Conservation (phyloP, 225 moss, liverwort and hornwort species). For the Polytrichum formosum region DNA sequence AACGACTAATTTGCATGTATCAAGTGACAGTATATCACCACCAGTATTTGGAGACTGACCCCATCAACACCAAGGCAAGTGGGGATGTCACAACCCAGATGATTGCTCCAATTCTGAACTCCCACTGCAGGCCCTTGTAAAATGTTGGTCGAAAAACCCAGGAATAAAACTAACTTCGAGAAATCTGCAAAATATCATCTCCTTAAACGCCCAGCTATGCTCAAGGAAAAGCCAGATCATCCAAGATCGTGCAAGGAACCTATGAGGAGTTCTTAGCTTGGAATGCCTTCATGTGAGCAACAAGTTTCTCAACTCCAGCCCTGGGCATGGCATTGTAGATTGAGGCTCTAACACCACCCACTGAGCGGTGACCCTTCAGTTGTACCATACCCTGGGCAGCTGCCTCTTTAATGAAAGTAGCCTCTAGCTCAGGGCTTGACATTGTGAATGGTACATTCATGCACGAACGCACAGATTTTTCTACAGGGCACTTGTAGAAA, state of each 20-base stretch:
- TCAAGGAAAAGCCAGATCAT: too few species aligned
- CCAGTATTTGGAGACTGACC: too few species aligned
- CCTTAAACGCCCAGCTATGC: too few species aligned
- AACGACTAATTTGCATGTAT: too few species aligned
- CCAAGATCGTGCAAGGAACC: not conserved
- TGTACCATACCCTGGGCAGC: slow-evolving; percentile 78
- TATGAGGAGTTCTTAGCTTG: slow-evolving; percentile 71
- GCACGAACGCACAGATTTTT: slow-evolving; percentile 82
- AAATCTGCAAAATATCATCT: too few species aligned
- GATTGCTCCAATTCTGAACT: too few species aligned
- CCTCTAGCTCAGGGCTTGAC: slow-evolving; percentile 77
- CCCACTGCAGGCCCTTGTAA: too few species aligned
- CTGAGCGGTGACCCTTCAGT: slow-evolving; percentile 97
- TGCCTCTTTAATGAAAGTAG: slow-evolving; percentile 89
- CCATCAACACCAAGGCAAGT: too few species aligned
- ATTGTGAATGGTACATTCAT: slow-evolving; percentile 99
- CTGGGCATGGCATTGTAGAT: slow-evolving; percentile 99
- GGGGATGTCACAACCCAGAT: too few species aligned
- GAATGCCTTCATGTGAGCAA: slow-evolving; percentile 85
- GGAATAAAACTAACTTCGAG: too few species aligned
- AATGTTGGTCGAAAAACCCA: too few species aligned
- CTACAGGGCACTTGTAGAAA: slow-evolving; percentile 93
- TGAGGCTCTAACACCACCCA: slow-evolving; percentile 94
- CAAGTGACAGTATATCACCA: too few species aligned
- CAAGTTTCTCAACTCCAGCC: slow-evolving; percentile 96